Evolutionary conservation across 148 eudicot species (phyloP), one percentile per base, ranked within the genome.

Genomic region (Heliosperma pusillum): DNA sequence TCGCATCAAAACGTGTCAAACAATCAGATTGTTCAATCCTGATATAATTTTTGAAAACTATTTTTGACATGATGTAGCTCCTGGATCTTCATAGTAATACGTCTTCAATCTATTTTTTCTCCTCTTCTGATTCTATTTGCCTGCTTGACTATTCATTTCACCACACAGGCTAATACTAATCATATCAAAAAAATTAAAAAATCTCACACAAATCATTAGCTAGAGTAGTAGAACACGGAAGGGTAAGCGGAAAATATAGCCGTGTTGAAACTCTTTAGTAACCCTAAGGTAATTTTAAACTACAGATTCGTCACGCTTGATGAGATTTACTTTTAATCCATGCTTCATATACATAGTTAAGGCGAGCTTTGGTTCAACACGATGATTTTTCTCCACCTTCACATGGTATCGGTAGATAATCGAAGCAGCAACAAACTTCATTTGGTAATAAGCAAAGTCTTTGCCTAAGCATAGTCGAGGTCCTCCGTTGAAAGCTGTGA

Each of bases 371-470:
- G 98, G 97, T 36, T 62, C 81, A 66, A 89, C 97, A 0, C 84
- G 84, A 47, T 92, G 98, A 65, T 81, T 81, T 61, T 86, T 76
- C 42, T 66, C 88, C 62, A 95, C 91, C 74, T 76, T 81, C 21
- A 92, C 96, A 5, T 75, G 85, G 78, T 92, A 95, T 10, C 88
- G 85, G 73, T 66, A 84, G 62, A 95, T 73, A 69, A 95, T 89
- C 17, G 98, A 88, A 68, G 97, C 97, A 0, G 98, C 97, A 7
- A 69, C 96, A 60, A 86, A 95, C 79, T 95, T 95, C 98, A 95
- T 92, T 58, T 95, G 98, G 85, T 92, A 95, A 72, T 95, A 95
- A 0, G 98, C 98, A 47, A 95, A 95, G 80, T 95, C 98, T 70
- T 86, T 95, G 53, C 98, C 98, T 69, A 95, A 80, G 80, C 98